Evolutionary conservation across 2,329 filamentous ascomycete species (phyloP).

Genomic region (Stachybotrys echinatus): DNA sequence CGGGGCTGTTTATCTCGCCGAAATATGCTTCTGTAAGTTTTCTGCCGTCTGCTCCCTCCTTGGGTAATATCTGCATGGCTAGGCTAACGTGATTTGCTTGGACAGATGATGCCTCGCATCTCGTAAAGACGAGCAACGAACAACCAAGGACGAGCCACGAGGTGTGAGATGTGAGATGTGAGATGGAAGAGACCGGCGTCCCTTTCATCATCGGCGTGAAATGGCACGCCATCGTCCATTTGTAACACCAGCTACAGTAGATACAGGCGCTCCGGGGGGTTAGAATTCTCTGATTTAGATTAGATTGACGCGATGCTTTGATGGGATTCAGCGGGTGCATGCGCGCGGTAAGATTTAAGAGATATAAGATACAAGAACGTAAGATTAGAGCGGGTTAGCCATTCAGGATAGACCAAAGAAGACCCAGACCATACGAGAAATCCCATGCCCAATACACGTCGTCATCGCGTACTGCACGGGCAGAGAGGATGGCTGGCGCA

Average conservation of each 20-base stretch:
- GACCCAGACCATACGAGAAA: too few relatives aligned
- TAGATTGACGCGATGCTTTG: background rate
- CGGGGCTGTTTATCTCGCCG: constrained; percentile 83
- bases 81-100: background rate
- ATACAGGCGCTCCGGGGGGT: background rate
- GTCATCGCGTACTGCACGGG: too few relatives aligned
- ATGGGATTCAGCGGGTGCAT: too few relatives aligned
- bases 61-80: background rate
- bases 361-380: too few relatives aligned
- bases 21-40: constrained; percentile 67
- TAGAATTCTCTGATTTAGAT: background rate
- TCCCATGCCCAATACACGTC: too few relatives aligned
- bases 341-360: too few relatives aligned
- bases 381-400: too few relatives aligned
- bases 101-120: constrained; percentile 26
- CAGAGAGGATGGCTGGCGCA: background rate
- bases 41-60: background rate
- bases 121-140: constrained; percentile 10
- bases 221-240: background rate
- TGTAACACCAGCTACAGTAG: background rate
- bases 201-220: background rate
- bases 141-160: too few relatives aligned
- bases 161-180: background rate
- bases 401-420: too few relatives aligned
- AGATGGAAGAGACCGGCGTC: too few relatives aligned